Conservation (phyloP, 208 protist species). For the Trypanosoma conorhini region DNA sequence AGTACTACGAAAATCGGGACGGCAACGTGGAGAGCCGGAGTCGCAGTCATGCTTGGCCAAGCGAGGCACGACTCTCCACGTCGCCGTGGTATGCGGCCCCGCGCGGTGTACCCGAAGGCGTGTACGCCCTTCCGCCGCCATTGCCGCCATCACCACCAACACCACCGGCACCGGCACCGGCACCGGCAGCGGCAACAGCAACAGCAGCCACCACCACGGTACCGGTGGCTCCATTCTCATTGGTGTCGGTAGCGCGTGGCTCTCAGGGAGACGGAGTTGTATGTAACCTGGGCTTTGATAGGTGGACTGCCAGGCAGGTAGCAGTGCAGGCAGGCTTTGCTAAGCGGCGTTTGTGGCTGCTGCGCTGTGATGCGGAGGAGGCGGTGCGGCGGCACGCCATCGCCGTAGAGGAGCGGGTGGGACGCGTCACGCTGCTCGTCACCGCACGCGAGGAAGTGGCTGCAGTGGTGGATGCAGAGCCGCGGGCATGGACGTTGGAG, state of each 20-base stretch:
- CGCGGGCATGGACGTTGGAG: background rate
- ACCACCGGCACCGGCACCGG: background rate
- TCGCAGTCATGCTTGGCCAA: background rate
- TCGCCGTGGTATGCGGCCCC: background rate
- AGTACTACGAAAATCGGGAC: background rate
- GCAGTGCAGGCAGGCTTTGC: constrained; percentile 5
- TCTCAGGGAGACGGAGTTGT: background rate
- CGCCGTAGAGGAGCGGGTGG: constrained; percentile 16
- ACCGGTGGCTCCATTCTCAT: background rate
- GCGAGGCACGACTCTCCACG: background rate
- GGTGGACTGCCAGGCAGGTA: constrained; percentile 9
- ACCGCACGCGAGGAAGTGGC: constrained; percentile 19
- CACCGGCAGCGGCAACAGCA: background rate
- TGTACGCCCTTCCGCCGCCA: background rate
- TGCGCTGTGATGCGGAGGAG: constrained; percentile 26
- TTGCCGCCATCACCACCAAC: background rate
- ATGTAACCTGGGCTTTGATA: constrained; percentile 15
- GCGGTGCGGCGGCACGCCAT: constrained; percentile 4
- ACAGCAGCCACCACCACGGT: background rate
- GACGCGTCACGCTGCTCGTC: constrained; percentile 15
- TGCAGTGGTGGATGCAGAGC: background rate
- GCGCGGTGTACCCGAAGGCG: background rate
- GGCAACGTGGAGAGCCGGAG: background rate
- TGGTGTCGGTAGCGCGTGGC: background rate
- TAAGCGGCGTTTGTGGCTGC: constrained; percentile 4